These are phyloP conservation scores for Phyllosticta paracitricarpa DNA, from an alignment of 2,329 filamentous ascomycete species.

Conservation along the genomic window DNA sequence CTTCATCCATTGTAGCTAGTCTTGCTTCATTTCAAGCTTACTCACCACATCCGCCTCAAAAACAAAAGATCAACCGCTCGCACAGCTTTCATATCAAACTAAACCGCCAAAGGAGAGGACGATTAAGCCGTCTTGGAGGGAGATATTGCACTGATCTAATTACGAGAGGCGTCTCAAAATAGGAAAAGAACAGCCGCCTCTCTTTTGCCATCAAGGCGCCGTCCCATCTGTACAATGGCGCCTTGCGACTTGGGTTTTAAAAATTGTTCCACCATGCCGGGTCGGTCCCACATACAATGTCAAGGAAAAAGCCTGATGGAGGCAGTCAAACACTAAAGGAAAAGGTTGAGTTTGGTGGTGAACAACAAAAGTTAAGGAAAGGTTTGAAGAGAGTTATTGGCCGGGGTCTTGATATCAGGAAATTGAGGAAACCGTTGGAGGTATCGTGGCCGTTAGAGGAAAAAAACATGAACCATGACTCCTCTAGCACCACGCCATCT, in stretches of 20 bases:
- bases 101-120: not conserved
- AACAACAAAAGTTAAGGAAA: conserved; percentile 3
- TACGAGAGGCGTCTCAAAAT: not conserved
- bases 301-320: not conserved
- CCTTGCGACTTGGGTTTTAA: not conserved
- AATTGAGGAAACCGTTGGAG: conserved; percentile 5
- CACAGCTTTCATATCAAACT: not conserved
- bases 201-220: not conserved
- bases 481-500: conserved; percentile 1
- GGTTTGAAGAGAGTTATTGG: not conserved
- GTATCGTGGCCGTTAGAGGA: conserved; percentile 7
- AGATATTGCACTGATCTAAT: not conserved
- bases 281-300: not conserved
- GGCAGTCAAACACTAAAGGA: conserved; percentile 2
- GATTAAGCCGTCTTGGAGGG: not conserved
- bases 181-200: not conserved
- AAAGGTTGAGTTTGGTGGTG: not conserved
- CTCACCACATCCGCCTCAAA: not conserved
- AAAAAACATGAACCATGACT: conserved; percentile 5
- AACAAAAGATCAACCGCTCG: not conserved
- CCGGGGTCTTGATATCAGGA: conserved; percentile 10
- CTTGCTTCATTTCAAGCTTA: not conserved
- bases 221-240: not conserved
- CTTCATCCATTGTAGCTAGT: not conserved
- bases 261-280: not conserved